phyloP scores from a whole-genome alignment of 1,139 yeast genomes.

The Komagataea norvegica region DNA sequence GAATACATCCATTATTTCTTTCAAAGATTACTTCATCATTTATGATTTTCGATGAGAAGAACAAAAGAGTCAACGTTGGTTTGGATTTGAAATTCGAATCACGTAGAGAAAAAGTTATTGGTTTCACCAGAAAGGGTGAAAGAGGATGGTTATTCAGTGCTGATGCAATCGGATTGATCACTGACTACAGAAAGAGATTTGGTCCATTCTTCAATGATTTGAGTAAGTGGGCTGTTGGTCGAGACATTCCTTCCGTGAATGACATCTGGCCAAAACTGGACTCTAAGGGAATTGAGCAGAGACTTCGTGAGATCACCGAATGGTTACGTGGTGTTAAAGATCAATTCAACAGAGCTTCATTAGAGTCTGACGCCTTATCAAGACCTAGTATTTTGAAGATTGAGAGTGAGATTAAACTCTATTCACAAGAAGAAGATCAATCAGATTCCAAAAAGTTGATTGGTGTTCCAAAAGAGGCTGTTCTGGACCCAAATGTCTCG shows the following conservation, averaged over 20 bases:
- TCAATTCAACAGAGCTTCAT: conserved; percentile 57
- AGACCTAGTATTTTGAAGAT: conserved; percentile 60
- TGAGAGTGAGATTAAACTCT: conserved; percentile 57
- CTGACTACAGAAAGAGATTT: conserved; percentile 56
- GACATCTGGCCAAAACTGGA: conserved; percentile 37
- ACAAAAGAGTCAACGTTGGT: conserved; percentile 69
- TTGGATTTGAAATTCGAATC: conserved; percentile 80
- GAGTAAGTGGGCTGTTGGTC: conserved; percentile 22
- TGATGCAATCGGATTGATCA: conserved; percentile 63
- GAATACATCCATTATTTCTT: conserved; percentile 58
- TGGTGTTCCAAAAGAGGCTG: conserved; percentile 83
- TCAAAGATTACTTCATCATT: conserved; percentile 75
- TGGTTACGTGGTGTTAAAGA: conserved; percentile 60
- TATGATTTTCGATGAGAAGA: conserved; percentile 50
- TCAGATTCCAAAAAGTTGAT: conserved; percentile 55
- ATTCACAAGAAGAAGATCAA: conserved; percentile 38
- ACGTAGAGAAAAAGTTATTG: conserved; percentile 77
- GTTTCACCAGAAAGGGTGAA: conserved; percentile 67
- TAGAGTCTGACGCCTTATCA: conserved; percentile 78
- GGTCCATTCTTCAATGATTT: conserved; percentile 52
- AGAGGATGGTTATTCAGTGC: conserved; percentile 83
- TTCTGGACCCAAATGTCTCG: conserved; percentile 72
- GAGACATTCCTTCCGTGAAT: conserved; percentile 36
- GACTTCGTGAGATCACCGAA: conserved; percentile 40
- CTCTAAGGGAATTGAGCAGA: conserved; percentile 39